Evolutionary conservation across 1,139 yeast species (phyloP).

Genomic region (Hyphopichia burtonii): DNA sequence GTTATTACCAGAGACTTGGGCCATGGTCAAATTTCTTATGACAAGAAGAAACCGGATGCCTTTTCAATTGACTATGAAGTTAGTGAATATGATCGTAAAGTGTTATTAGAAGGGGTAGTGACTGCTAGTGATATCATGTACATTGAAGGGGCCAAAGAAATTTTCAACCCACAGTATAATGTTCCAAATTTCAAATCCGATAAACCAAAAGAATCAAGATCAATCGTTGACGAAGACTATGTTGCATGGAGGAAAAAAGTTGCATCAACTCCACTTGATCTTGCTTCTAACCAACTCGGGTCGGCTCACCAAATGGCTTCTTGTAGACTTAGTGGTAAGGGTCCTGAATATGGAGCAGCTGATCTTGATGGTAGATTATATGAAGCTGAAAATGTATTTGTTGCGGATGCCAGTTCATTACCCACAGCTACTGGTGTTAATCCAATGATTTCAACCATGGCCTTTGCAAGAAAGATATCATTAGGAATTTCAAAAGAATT

Average conservation of each 20-base stretch:
- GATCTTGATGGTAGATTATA: slow-evolving; percentile 49
- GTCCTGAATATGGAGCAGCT: slow-evolving; percentile 49
- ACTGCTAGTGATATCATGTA: slow-evolving; percentile 48
- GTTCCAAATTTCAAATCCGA: slow-evolving; percentile 38
- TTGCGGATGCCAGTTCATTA: slow-evolving; percentile 57
- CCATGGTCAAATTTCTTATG: slow-evolving; percentile 41
- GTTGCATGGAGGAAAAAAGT: slow-evolving; percentile 43
- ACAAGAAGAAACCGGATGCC: slow-evolving; percentile 34
- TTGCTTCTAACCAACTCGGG: slow-evolving; percentile 39
- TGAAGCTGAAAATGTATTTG: slow-evolving; percentile 52
- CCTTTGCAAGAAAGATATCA: slow-evolving; percentile 38
- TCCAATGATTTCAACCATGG: slow-evolving; percentile 47
- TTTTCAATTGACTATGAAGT: slow-evolving; percentile 41
- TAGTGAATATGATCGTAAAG: slow-evolving; percentile 42
- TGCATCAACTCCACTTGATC: slow-evolving; percentile 25
- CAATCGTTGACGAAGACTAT: slow-evolving; percentile 45
- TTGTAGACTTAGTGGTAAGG: slow-evolving; percentile 54
- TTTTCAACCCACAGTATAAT: slow-evolving; percentile 37
- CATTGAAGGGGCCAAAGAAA: slow-evolving; percentile 51
- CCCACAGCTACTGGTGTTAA: slow-evolving; percentile 63
- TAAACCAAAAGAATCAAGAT: slow-evolving; percentile 42
- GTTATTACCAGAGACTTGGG: slow-evolving; percentile 50
- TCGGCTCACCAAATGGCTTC: slow-evolving; percentile 63
- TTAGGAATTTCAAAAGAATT: slow-evolving; percentile 35
- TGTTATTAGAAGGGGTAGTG: slow-evolving; percentile 40